A percentile compares a stretch with the other conserved stretches of the same genome.
Conservation (phyloP, 768 basidiomycete species). For the Lanmaoa rubissima region DNA sequence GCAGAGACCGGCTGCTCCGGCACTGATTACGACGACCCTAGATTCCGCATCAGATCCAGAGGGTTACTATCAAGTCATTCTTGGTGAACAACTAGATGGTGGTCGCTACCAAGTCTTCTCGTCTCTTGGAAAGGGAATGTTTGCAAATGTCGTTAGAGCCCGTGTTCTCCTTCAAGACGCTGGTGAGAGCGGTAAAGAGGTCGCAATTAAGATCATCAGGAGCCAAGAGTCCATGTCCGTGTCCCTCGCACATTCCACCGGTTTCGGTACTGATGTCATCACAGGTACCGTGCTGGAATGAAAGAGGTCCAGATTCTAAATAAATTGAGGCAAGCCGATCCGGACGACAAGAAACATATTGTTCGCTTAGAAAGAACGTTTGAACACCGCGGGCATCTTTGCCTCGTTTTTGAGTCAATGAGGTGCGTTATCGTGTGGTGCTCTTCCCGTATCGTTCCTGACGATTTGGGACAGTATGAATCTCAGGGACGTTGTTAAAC, state of each 20-base stretch:
- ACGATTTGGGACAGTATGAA: conserved; percentile 71
- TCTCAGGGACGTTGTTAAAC: conserved; percentile 94
- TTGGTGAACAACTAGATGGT: conserved; percentile 91
- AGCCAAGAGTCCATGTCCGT: conserved; percentile 95
- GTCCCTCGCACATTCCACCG: conserved; percentile 2
- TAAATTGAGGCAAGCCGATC: conserved; percentile 85
- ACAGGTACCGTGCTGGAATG: conserved; percentile 90
- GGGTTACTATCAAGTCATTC: conserved; percentile 92
- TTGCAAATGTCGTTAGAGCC: conserved; percentile 93
- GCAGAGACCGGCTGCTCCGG: conserved; percentile 53
- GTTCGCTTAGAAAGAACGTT: conserved; percentile 92
- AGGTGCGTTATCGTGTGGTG: conserved; percentile 51
- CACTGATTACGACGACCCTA: conserved; percentile 70
- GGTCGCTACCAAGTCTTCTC: conserved; percentile 95
- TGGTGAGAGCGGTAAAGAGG: conserved; percentile 62
- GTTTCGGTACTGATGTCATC: conserved; percentile 4
- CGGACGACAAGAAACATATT: conserved; percentile 95
- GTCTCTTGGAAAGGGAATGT: conserved; percentile 98
- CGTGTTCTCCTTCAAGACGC: conserved; percentile 65
- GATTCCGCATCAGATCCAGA: conserved; percentile 93
- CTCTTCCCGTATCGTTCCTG: conserved; percentile 13
- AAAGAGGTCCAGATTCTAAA: conserved; percentile 91
- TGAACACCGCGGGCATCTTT: conserved; percentile 95
- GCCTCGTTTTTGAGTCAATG: conserved; percentile 91
- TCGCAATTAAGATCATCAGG: conserved; percentile 96